These are phyloP conservation scores for Talaromyces piceae DNA, from an alignment of 2,329 filamentous ascomycete species.

Conservation along the genomic window DNA sequence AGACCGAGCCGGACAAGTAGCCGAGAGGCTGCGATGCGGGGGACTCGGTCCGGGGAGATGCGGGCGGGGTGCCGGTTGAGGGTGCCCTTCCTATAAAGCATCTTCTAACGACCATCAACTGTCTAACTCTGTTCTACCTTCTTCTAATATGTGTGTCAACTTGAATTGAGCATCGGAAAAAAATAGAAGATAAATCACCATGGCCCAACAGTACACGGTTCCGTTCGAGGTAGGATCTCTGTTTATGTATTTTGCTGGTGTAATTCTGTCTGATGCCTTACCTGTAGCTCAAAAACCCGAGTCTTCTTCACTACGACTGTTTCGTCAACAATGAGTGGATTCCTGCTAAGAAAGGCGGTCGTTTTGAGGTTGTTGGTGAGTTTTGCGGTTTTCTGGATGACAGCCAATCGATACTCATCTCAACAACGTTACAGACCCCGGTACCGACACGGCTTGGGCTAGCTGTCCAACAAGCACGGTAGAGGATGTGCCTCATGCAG, in stretches of 20 bases:
- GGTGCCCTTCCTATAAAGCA: neutral
- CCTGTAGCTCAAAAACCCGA: conserved; percentile 39
- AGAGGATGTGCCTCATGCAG: conserved; percentile 11
- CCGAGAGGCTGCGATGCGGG: neutral
- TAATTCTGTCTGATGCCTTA: neutral
- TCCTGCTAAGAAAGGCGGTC: conserved; percentile 38
- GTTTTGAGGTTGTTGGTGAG: conserved; percentile 45
- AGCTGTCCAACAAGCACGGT: conserved; percentile 11
- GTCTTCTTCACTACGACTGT: conserved; percentile 44
- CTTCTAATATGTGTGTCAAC: neutral
- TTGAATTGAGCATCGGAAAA: neutral
- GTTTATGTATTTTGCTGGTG: neutral
- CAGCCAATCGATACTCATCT: neutral
- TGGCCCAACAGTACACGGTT: conserved; percentile 29
- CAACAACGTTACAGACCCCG: conserved; percentile 9
- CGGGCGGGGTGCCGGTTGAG: too few relatives aligned
- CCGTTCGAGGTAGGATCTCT: conserved; percentile 29
- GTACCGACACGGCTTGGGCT: conserved; percentile 11
- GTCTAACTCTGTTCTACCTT: neutral
- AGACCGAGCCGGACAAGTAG: neutral
- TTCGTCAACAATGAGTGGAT: conserved; percentile 45
- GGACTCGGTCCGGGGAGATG: neutral
- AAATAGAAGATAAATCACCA: conserved; percentile 11
- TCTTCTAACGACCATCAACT: neutral
- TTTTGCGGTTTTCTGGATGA: neutral